These are phyloP conservation scores for Exophiala xenobiotica DNA, from an alignment of 2,329 filamentous ascomycete species.

Conservation along the genomic window DNA sequence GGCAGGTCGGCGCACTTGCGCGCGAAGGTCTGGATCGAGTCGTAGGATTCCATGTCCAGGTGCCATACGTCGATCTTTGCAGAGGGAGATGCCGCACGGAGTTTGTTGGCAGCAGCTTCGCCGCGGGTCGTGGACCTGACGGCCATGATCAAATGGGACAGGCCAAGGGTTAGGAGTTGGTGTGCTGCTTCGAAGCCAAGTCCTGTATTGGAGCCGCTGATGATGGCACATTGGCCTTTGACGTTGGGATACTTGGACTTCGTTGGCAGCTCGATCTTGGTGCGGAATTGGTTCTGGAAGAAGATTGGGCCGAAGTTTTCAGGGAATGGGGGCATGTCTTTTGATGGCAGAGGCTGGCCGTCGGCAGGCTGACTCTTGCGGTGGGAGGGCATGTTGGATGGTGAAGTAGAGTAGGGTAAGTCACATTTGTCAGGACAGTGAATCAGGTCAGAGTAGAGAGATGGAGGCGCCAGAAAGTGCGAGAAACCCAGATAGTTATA, in stretches of 20 bases:
- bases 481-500: too few species aligned
- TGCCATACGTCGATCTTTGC: constrained; percentile 50
- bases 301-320: constrained; percentile 12
- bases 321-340: neutral
- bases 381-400: neutral
- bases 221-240: constrained; percentile 43
- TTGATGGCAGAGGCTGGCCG: neutral
- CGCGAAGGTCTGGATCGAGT: constrained; percentile 47
- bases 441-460: too few species aligned
- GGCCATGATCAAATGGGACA: constrained; percentile 49
- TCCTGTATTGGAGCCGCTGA: constrained; percentile 52
- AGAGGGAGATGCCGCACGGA: constrained; percentile 38
- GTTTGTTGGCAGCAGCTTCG: constrained; percentile 39
- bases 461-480: too few species aligned
- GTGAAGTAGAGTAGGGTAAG: too few species aligned
- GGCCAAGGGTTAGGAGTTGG: constrained; percentile 43
- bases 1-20: constrained; percentile 36
- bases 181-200: constrained; percentile 47
- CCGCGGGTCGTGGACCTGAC: constrained; percentile 48
- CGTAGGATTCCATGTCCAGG: constrained; percentile 50
- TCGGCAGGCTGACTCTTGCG: neutral
- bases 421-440: too few species aligned
- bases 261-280: constrained; percentile 4
- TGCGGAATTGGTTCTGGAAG: constrained; percentile 27
- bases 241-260: constrained; percentile 30